Base-by-base conservation (phyloP, 768 basidiomycete species). In the Auricularia auricula-judae region DNA sequence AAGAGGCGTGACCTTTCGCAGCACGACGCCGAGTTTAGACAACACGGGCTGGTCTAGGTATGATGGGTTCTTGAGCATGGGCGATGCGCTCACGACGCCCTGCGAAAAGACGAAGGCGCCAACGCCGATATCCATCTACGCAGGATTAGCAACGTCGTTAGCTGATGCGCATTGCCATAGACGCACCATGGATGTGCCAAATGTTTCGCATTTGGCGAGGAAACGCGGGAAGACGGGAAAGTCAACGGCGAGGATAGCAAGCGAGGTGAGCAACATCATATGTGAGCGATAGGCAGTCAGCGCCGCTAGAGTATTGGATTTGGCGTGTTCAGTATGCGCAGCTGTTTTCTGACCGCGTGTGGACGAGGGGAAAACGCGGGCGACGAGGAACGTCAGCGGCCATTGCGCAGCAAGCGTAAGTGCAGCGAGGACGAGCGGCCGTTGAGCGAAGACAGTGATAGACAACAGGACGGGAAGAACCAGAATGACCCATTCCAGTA, bases 31-130 rank as follows among this genome's bases (percentile, higher is more conserved):
- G 39, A 91, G 59, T 68, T 90, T 91, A 3, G 78, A 76, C 12
- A 75, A 63, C 14, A 84, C 64, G 0, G 86, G 80, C 0, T 77
- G 72, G 18, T 74, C 78, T 54, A 90, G 74, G 68, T 86, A 77
- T 1, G 71, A 67, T 1, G 85, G 83, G 62, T 87, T 78, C 68
- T 84, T 88, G 36, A 95, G 76, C 34, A 93, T 73, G 1, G 92
- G 88, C 54, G 88, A 85, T 0, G 92, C 88, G n/a, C 93, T 93
- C 4, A 94, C 86, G 53, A 99, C 74, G 23, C 97, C 97, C 72
- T 95, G 90, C 0, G 96, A 94, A 73, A 97, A 98, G 12, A 98
- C 92, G 68, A 99, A 98, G 1, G 95, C 93, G 12, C 97, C 97
- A 1, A 98, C 96, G 11, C 97, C 97, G 12, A 94, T 75, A 71